phyloP scores from a whole-genome alignment of 176 grass and related monocot genomes.

The Secale cereale region DNA sequence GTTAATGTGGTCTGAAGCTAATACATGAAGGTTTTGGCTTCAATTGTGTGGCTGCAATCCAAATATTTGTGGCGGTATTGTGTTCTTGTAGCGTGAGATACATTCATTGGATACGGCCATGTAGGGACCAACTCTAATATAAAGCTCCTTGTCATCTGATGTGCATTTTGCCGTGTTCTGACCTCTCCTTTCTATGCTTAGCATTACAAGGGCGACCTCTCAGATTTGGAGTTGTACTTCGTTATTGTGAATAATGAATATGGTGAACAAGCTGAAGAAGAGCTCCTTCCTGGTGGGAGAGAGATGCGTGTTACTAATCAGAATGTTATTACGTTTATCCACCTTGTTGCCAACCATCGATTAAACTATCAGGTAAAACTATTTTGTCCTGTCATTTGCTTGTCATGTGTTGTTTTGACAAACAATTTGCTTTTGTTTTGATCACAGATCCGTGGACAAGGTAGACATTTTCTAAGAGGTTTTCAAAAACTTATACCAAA shows the following conservation, averaged over 20 bases:
- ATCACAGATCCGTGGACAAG: slow-evolving; percentile 83
- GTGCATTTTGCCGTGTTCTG: not conserved
- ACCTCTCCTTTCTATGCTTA: slow-evolving; percentile 26
- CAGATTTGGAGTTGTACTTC: slow-evolving; percentile 94
- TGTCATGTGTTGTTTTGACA: slow-evolving; percentile 8
- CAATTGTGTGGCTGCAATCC: not conserved
- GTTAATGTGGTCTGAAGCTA: not conserved
- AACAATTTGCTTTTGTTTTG: slow-evolving; percentile 22
- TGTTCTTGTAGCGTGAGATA: slow-evolving; percentile 1
- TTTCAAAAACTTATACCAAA: slow-evolving; percentile 95
- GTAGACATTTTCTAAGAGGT: slow-evolving; percentile 87
- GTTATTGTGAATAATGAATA: slow-evolving; percentile 98
- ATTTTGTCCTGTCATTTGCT: slow-evolving; percentile 13
- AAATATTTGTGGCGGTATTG: not conserved
- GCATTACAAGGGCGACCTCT: slow-evolving; percentile 84
- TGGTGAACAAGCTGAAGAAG: slow-evolving; percentile 95
- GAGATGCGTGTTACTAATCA: slow-evolving; percentile 87
- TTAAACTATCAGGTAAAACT: slow-evolving; percentile 84
- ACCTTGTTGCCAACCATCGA: slow-evolving; percentile 92
- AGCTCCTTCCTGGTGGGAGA: slow-evolving; percentile 80
- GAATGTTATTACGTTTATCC: slow-evolving; percentile 96
- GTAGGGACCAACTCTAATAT: not conserved
- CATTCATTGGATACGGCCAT: not conserved
- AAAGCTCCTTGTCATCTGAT: not conserved
- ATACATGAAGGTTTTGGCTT: slow-evolving; percentile 5